These are phyloP conservation scores for Schoenoplectus tabernaemontani DNA, from an alignment of 202 grass and related monocot genomes.

Conservation along the genomic window DNA sequence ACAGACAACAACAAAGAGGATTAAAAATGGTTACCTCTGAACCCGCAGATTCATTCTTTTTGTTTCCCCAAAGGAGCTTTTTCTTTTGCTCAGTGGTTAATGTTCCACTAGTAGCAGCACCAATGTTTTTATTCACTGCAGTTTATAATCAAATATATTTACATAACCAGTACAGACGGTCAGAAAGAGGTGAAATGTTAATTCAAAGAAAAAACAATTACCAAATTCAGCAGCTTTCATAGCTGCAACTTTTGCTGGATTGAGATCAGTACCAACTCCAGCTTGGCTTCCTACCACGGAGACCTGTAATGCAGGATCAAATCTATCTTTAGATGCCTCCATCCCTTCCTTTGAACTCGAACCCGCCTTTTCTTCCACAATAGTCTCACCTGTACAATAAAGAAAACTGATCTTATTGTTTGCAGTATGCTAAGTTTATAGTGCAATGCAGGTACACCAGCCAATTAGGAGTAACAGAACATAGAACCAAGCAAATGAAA, in stretches of 20 bases:
- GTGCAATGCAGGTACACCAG: neutral
- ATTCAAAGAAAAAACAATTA: constrained; percentile 10
- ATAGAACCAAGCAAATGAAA: constrained; percentile 22
- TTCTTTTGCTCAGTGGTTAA: constrained; percentile 93
- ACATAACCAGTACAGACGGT: neutral
- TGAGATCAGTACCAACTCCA: constrained; percentile 22
- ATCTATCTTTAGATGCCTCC: constrained; percentile 15
- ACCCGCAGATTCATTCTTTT: constrained; percentile 47
- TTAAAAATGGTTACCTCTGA: constrained; percentile 58
- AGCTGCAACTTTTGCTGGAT: constrained; percentile 85
- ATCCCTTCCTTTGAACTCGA: constrained; percentile 25
- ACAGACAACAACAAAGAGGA: neutral
- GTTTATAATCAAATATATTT: constrained; percentile 12
- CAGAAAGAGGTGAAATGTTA: constrained; percentile 5
- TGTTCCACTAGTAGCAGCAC: constrained; percentile 33
- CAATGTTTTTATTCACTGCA: constrained; percentile 88
- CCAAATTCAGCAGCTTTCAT: constrained; percentile 90
- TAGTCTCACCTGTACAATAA: neutral
- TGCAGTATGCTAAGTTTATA: neutral
- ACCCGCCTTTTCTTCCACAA: constrained; percentile 20
- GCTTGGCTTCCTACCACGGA: constrained; percentile 24
- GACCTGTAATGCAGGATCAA: neutral
- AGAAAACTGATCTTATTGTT: neutral
- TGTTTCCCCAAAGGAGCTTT: constrained; percentile 95
- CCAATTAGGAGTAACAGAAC: neutral